These are phyloP conservation scores for Dendrobium nobile DNA, from an alignment of 106 monocot species.

Conservation along the genomic window DNA sequence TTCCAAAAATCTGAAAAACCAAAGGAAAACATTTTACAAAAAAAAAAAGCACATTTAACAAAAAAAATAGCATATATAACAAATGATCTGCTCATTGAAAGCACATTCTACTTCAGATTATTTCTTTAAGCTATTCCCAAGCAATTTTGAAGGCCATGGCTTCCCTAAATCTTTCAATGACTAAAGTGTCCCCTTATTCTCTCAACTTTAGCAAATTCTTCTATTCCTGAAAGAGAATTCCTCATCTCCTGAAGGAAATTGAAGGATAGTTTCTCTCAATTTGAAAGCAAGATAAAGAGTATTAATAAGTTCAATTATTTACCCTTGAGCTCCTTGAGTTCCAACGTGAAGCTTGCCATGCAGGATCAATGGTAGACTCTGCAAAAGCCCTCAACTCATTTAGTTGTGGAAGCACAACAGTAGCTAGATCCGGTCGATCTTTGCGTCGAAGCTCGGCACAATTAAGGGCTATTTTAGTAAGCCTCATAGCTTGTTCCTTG, in stretches of 20 bases:
- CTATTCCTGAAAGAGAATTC: slow-evolving; percentile 1
- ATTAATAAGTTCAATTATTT: not conserved
- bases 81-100: not conserved
- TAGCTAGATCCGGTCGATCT: slow-evolving; percentile 47
- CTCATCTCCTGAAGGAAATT: not conserved
- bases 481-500: slow-evolving; percentile 26
- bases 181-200: not conserved
- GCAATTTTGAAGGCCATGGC: not conserved
- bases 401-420: slow-evolving; percentile 39
- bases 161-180: not conserved
- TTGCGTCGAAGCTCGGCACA: slow-evolving; percentile 49
- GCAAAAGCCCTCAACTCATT: slow-evolving; percentile 24
- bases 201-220: not conserved
- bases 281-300: not conserved
- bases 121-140: not conserved
- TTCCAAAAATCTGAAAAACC: not conserved
- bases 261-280: not conserved
- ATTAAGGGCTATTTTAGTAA: slow-evolving; percentile 36
- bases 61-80: not conserved
- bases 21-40: not conserved
- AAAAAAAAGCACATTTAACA: too few relatives aligned
- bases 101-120: not conserved
- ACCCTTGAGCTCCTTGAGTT: not conserved
- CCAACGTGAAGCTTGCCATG: slow-evolving; percentile 2
- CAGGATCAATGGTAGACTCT: not conserved